Conservation (phyloP, 768 basidiomycete genomes). For the Agrocybe pediades region DNA sequence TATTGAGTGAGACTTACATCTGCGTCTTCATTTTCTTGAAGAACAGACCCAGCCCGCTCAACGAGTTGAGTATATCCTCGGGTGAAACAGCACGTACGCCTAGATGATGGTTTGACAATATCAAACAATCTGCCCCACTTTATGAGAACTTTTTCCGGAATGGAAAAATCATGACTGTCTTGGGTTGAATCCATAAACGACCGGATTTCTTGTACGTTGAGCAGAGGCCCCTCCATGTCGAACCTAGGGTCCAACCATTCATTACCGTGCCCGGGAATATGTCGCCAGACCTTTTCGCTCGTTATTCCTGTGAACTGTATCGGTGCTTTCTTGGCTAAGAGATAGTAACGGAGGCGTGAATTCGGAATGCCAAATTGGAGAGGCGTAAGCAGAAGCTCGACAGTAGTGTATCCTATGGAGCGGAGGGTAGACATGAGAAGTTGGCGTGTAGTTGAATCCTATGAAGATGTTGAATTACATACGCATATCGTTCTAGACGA, state of each 20-base stretch:
- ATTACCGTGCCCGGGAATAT: constrained; percentile 48
- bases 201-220: constrained; percentile 26
- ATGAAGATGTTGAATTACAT: constrained; percentile 2
- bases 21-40: constrained; percentile 68
- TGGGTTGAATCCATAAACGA: constrained; percentile 42
- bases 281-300: constrained; percentile 39
- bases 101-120: constrained; percentile 66
- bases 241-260: constrained; percentile 44
- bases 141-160: constrained; percentile 63
- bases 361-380: constrained; percentile 82
- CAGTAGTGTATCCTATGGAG: constrained; percentile 53
- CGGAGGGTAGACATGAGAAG: constrained; percentile 54
- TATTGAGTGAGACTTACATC: constrained; percentile 46
- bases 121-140: constrained; percentile 85
- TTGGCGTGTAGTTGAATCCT: constrained; percentile 68
- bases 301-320: constrained; percentile 34
- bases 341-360: constrained; percentile 79
- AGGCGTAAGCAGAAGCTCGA: constrained; percentile 73
- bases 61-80: constrained; percentile 81
- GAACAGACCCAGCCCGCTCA: constrained; percentile 75
- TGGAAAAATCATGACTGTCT: constrained; percentile 28
- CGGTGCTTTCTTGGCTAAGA: constrained; percentile 61
- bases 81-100: constrained; percentile 79
- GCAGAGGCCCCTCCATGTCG: not conserved
- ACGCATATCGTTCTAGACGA: constrained; percentile 2